Percentiles rank a stretch among this genome's conserved stretches.
phyloP scores from a whole-genome alignment of 768 basidiomycete species.

The Xerocomellus intermedius region DNA sequence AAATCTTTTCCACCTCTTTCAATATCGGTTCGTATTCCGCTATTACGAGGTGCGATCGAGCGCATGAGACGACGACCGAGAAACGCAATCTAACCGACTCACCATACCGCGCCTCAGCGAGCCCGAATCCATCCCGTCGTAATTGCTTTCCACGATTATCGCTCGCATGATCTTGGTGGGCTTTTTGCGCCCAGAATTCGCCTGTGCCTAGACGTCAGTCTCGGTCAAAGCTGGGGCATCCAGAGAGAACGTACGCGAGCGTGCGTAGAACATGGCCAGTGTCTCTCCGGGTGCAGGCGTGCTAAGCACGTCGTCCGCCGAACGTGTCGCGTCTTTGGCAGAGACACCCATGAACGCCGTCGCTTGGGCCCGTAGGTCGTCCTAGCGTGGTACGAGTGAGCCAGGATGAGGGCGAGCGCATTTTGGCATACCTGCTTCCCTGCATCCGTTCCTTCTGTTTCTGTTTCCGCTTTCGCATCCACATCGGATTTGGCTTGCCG shows the following conservation, averaged over 20 bases:
- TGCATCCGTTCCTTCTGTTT: constrained; percentile 15
- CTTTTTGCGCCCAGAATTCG: constrained; percentile 79
- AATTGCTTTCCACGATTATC: constrained; percentile 77
- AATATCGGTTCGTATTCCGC: too few species aligned
- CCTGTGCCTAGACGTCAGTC: constrained; percentile 37
- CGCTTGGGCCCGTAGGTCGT: constrained; percentile 43
- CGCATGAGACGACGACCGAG: neutral
- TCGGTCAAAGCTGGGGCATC: neutral
- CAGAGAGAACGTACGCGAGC: constrained; percentile 55
- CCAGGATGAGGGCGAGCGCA: too few species aligned
- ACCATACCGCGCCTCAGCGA: constrained; percentile 77
- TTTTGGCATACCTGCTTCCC: constrained; percentile 4
- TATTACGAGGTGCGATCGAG: too few species aligned
- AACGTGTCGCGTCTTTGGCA: constrained; percentile 50
- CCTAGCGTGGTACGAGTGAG: constrained; percentile 15
- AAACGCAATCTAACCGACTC: neutral
- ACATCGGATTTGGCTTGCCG: neutral
- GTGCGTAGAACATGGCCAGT: constrained; percentile 77
- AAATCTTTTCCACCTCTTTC: constrained; percentile 84
- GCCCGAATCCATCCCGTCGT: constrained; percentile 71
- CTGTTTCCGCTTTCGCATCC: neutral
- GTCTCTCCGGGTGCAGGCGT: constrained; percentile 87
- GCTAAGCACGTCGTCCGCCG: constrained; percentile 68
- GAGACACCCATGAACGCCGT: constrained; percentile 63
- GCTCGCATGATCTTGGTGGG: constrained; percentile 46